Evolutionary conservation across 345 rosid species (phyloP).

Genomic region (Eutrema japonicum): DNA sequence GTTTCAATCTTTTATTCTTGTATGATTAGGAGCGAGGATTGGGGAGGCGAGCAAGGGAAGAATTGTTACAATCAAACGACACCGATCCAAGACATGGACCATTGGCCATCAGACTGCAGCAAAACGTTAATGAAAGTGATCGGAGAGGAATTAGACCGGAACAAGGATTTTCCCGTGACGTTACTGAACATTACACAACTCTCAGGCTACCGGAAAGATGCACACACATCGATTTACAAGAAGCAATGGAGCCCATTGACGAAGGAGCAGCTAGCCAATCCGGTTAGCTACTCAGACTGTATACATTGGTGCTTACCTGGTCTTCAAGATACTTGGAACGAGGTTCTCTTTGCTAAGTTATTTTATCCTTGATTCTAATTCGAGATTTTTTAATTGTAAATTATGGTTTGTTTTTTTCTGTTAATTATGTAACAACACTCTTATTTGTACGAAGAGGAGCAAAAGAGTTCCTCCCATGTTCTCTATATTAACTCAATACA

Average conservation of each 20-base stretch:
- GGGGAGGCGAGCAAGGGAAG: constrained; percentile 68
- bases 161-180: constrained; percentile 57
- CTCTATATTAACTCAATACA: constrained; percentile 18
- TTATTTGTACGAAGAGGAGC: constrained; percentile 4
- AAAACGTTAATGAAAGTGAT: constrained; percentile 76
- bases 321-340: constrained; percentile 92
- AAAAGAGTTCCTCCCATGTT: background rate
- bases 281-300: constrained; percentile 79
- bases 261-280: constrained; percentile 74
- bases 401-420: constrained; percentile 12
- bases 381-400: constrained; percentile 21
- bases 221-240: constrained; percentile 87
- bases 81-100: constrained; percentile 53
- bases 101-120: constrained; percentile 82
- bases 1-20: constrained; percentile 11
- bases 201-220: constrained; percentile 78
- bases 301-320: constrained; percentile 95
- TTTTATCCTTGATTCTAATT: constrained; percentile 62
- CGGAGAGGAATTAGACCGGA: constrained; percentile 59
- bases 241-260: constrained; percentile 80
- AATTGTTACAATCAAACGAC: constrained; percentile 82
- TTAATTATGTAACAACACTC: constrained; percentile 25
- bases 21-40: constrained; percentile 66
- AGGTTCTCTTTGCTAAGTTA: constrained; percentile 72
- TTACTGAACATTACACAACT: constrained; percentile 85